Evolutionary conservation across 371 early-diverging fungal genomes (phyloP), one percentile per base, ranked within the genome.

Genomic region (Hamiltosporidium tvaerminnensis): DNA sequence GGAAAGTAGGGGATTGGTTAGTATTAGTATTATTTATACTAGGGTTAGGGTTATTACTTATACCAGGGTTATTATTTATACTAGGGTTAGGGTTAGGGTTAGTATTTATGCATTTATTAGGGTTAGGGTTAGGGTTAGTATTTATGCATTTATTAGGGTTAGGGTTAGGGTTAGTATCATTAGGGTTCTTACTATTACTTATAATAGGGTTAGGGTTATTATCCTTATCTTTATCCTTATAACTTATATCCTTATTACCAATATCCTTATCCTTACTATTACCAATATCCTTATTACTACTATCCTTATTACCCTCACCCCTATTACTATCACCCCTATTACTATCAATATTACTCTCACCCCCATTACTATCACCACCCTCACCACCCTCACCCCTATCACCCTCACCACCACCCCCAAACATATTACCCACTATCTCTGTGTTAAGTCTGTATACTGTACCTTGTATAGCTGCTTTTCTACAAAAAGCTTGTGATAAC

Each of bases 401-500:
- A 14, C 14, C 5, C 5, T 7, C 14, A 44, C 5, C 44, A 44
- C 44, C 44, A 14, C 14, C 14, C 14, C 14, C 14, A 44, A 31
- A 7, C 14, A 14, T 31, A n/a, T 60, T 60, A 1, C 52, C 36
- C 23, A 54, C 14, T 10, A 72, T 53, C 35, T 58, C 48, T 1
- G 76, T 74, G 47, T 64, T 67, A 50, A 80, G 57, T 63, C 73
- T 70, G 37, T 69, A 72, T 2, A 63, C 67, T 2, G 72, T 69
- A 16, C 76, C 76, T 50, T 67, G 56, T 1, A 68, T 63, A 37
- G 69, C 66, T 47, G 73, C 79, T 65, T 82, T 86, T 84, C 96
- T 82, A 37, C 94, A 92, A 82, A 96, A 98, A 12, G 91, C 89
- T 81, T 99, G 99, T 44, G 96, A 96, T 52, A 99, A 83, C 71